Evolutionary conservation across 106 monocot genomes (phyloP).

Genomic region (Dendrobium huoshanense): DNA sequence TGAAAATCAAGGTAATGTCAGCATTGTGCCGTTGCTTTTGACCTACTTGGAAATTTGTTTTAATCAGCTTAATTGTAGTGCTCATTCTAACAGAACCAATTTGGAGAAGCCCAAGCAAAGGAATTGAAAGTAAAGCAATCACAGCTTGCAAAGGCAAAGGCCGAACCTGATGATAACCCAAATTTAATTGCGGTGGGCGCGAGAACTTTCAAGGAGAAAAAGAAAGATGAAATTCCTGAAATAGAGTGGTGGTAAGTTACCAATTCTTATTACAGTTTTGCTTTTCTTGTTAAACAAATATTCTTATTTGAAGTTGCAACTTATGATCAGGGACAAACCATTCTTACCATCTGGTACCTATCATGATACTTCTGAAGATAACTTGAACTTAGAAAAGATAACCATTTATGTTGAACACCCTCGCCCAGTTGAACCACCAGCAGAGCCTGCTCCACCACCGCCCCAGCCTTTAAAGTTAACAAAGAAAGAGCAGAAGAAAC

Average conservation of each 20-base stretch:
- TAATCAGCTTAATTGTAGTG: not conserved
- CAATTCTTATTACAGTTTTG: not conserved
- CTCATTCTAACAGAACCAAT: constrained; percentile 61
- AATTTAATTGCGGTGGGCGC: constrained; percentile 83
- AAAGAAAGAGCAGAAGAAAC: constrained; percentile 83
- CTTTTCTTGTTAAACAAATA: not conserved
- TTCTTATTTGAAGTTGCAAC: not conserved
- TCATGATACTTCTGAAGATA: constrained; percentile 26
- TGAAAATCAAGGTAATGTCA: constrained; percentile 59
- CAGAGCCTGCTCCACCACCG: constrained; percentile 78
- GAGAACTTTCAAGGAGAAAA: constrained; percentile 60
- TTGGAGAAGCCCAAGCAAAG: constrained; percentile 95
- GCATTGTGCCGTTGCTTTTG: not conserved
- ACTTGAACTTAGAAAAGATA: constrained; percentile 70
- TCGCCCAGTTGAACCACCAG: constrained; percentile 83
- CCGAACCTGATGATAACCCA: constrained; percentile 82
- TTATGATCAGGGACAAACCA: constrained; percentile 60
- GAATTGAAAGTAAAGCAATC: constrained; percentile 83
- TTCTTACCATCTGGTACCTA: constrained; percentile 49
- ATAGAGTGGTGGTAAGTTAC: constrained; percentile 81
- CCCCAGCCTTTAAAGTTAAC: constrained; percentile 94
- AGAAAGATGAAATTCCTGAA: constrained; percentile 84
- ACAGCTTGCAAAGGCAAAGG: constrained; percentile 87
- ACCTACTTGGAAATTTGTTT: not conserved
- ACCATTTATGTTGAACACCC: constrained; percentile 88